Conservation (phyloP, 805 yeast species). For the Pichia eremophila region DNA sequence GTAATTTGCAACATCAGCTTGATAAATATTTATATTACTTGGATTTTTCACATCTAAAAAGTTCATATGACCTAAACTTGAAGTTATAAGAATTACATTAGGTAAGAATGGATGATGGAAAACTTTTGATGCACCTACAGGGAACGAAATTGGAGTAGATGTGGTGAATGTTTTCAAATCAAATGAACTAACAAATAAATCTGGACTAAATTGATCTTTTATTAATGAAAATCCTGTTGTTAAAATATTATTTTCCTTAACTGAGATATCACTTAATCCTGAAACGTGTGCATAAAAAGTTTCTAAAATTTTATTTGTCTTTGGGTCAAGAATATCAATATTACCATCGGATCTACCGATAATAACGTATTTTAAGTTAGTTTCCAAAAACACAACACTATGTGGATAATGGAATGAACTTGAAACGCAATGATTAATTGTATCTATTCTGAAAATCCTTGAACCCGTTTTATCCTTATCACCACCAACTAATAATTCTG, state of each 20-base stretch:
- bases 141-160: constrained; percentile 74
- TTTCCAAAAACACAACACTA: constrained; percentile 38
- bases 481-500: constrained; percentile 38
- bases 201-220: constrained; percentile 48
- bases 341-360: constrained; percentile 53
- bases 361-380: constrained; percentile 44
- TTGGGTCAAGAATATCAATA: constrained; percentile 56
- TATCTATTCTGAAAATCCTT: constrained; percentile 35
- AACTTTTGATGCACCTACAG: constrained; percentile 81
- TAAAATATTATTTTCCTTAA: constrained; percentile 55
- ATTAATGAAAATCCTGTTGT: constrained; percentile 76
- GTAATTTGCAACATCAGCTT: constrained; percentile 45
- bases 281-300: constrained; percentile 54
- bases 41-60: constrained; percentile 79
- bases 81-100: constrained; percentile 63
- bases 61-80: constrained; percentile 74
- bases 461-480: constrained; percentile 16
- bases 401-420: constrained; percentile 33
- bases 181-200: constrained; percentile 75
- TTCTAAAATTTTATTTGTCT: constrained; percentile 35
- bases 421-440: constrained; percentile 28
- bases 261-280: constrained; percentile 53
- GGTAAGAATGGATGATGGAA: constrained; percentile 82
- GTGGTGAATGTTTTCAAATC: constrained; percentile 68
- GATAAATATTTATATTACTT: constrained; percentile 53